Percentiles rank a stretch among this genome's conserved stretches.
phyloP scores from a whole-genome alignment of 306 rosid genomes.

The Alnus rubra region DNA sequence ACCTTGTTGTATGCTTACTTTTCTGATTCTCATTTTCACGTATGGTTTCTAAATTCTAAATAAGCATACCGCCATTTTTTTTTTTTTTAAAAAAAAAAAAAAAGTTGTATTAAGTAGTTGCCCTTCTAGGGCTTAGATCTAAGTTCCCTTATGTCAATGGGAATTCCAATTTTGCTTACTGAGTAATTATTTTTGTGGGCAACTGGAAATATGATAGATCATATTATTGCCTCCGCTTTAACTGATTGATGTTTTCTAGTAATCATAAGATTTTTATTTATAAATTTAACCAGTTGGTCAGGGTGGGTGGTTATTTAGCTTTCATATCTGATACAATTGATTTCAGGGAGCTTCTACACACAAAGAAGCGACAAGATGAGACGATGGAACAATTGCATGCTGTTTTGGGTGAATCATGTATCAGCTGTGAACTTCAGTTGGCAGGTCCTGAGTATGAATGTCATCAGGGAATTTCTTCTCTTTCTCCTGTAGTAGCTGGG shows the following conservation, averaged over 20 bases:
- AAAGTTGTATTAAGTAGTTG: neutral
- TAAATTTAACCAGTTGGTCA: slow-evolving; percentile 6
- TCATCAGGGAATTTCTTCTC: slow-evolving; percentile 53
- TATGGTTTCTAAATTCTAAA: neutral
- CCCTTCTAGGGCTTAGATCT: neutral
- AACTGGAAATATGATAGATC: slow-evolving; percentile 3
- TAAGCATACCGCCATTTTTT: neutral
- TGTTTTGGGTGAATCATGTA: slow-evolving; percentile 59
- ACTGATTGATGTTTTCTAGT: neutral
- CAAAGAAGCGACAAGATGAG: slow-evolving; percentile 59
- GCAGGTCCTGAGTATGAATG: slow-evolving; percentile 59
- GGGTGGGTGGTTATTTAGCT: slow-evolving; percentile 7
- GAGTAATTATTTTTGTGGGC: slow-evolving; percentile 3
- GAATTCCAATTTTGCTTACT: neutral
- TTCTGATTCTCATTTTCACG: neutral
- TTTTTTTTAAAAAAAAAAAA: neutral
- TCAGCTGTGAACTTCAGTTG: slow-evolving; percentile 65
- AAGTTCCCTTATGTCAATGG: neutral
- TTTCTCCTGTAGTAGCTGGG: slow-evolving; percentile 51
- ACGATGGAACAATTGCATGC: slow-evolving; percentile 46
- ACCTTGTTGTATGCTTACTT: neutral
- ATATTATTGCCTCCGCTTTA: neutral
- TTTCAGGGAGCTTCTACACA: slow-evolving; percentile 67
- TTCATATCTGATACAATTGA: slow-evolving; percentile 18
- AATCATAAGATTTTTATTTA: neutral